Base-by-base conservation (phyloP, 2,329 filamentous ascomycete genomes). In the Phialophora tarda region DNA sequence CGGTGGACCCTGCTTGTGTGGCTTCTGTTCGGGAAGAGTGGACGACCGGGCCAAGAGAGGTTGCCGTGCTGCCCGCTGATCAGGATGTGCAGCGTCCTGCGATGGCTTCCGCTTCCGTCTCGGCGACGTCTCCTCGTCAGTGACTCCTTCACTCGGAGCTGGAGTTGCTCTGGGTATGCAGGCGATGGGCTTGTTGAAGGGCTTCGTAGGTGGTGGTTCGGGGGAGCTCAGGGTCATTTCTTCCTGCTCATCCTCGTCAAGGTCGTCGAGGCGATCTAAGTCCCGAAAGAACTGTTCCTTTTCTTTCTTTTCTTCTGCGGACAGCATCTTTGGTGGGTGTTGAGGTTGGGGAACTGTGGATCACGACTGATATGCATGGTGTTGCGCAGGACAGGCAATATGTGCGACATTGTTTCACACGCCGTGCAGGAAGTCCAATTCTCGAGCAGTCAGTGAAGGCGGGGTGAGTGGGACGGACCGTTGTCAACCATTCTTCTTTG, bases 261-360 rank as follows among this genome's bases (percentile, higher is more conserved):
- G 67, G 32, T 75, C 71, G 17, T 75, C 72, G 8, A 73, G 56
- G 2, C 51, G 62, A 48, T 70, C 64, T 32, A 73, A 44, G 14
- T 69, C 61, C 21, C 61, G 58, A 51, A 72, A 73, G 65, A 73
- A 73, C 11, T 63, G 56, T n/a, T 71, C 68, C 34, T 69, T 71
- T 67, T 71, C 69, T 59, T 68, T 62, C 61, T 67, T 66, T 50
- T 60, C 54, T 50, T 66, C 57, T 23, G 28, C 10, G 8, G 63
- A 41, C 48, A 61, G 62, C 70, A 71, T 72, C n/a, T 23, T 57
- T 51, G 14, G 58, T 57, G 34, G 48, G 34, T 55, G 26, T 54
- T 24, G 47, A 17, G 23, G 24, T 28, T 14, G 53, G 14, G 44
- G 26, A 48, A 32, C 14, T 17, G 57, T 59, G 28, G 11, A 11